Base-by-base conservation (phyloP, 371 early-diverging fungal genomes). In the Lichtheimia ornata region DNA sequence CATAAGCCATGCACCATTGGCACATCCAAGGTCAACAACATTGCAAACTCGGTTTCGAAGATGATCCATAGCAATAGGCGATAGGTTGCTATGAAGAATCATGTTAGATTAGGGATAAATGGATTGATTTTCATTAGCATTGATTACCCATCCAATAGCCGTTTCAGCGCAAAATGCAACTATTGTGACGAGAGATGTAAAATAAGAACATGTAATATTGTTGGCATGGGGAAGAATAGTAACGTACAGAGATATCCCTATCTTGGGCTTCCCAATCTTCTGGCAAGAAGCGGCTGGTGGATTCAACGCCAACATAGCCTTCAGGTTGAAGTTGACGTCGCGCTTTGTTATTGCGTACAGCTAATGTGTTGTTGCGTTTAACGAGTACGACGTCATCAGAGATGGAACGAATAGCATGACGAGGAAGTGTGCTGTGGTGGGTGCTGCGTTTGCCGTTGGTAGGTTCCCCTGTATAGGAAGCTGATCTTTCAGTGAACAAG, bases 11-110 rank as follows among this genome's bases (percentile, higher is more conserved):
- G 60, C 42, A 53, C 65, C 70, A 53, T 65, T 51, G 5, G 25
- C 47, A 53, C 70, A 62, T 49, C 70, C 70, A 50, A 69, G 47
- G 49, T 69, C 70, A 14, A 60, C 65, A 13, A 69, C 54, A 6
- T 14, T 25, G 11, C 35, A 50, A 20, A 30, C 30, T 35, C 59
- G 50, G 35, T 22, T 22, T 51, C 17, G 25, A 35, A 35, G 35
- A 35, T 35, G 35, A 35, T 35, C 35, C 2, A 35, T 35, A 11
- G 9, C 35, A 9, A 35, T 35, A 35, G 35, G 9, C 11, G 35
- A 35, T 9, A 35, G 11, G 11, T 35, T 35, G 11, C 35, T 35
- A 35, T 9, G 6, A 9, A 35, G 11, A 2, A 11, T 35, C 11
- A 35, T 35, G 35, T 35, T 35, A 35, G 35, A 35, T 35, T 9